Evolutionary conservation across 2,329 filamentous ascomycete genomes (phyloP), one percentile per base, ranked within the genome.

Genomic region (Lecanicillium sp.): DNA sequence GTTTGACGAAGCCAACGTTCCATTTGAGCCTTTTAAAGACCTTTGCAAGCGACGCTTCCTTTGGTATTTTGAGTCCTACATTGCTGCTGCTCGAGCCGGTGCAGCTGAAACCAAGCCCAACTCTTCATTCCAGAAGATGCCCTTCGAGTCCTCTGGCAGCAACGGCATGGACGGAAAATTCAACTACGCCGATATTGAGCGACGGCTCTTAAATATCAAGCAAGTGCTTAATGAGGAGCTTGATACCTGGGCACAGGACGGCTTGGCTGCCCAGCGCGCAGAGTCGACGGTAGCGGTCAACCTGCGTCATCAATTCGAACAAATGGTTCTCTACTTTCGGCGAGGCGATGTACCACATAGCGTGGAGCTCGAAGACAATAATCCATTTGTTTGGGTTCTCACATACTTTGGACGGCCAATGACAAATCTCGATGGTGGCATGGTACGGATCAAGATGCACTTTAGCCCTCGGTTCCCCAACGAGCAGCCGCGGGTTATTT

Each of bases 31-130:
- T 0, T 97, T 97, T 69, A 84, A 83, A 55, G 91, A 97, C 60
- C 73, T 95, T 5, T 87, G 86, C 74, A 97, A 97, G 67, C 83
- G 86, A 30, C 82, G 90, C 1, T 96, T 97, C 62, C 71, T 97
- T 12, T 97, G 93, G 93, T 97, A 97, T 67, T 95, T 87, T 64
- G 86, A 94, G 55, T 86, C 86, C 3, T 97, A 97, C 60, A 71
- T 93, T 19, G 71, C 77, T 3, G 77, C 84, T 1, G 83, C 95
- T 44, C 74, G 81, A 30, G 75, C 81, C 51, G 86, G 83, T 23
- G 77, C 74, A 56, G 64, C 70, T 21, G 80, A 87, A 55, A 78
- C 84, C 48, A 75, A 77, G 52, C 80, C 84, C 51, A 78, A 79
- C 3, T 69, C 79, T 30, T 52, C 62, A 1, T 97, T 98, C 59